Conservation (phyloP, 2,329 filamentous ascomycete genomes). For the Pseudogymnoascus pannorum region DNA sequence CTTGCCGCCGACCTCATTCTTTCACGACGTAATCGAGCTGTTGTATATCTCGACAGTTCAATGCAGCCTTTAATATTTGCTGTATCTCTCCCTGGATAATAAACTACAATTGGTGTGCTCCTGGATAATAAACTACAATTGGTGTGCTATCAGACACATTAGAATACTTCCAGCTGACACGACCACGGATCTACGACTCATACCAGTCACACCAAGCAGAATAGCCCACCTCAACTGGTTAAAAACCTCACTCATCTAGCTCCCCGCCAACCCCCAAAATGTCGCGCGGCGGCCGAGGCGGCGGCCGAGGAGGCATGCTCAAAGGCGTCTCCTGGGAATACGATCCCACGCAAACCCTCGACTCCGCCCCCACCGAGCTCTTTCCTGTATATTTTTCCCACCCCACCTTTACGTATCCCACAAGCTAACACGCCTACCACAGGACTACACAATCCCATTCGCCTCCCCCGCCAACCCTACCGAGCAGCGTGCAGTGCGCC, state of each 20-base stretch:
- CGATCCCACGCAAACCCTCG: constrained; percentile 25
- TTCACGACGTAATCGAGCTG: background rate
- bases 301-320: constrained; percentile 18
- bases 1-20: background rate
- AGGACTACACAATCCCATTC: constrained; percentile 29
- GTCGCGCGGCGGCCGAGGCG: constrained; percentile 15
- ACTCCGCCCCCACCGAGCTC: constrained; percentile 37
- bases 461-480: constrained; percentile 32
- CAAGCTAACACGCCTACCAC: constrained; percentile 3
- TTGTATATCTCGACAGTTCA: background rate
- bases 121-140: background rate
- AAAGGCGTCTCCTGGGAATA: constrained; percentile 28
- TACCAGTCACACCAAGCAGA: background rate
- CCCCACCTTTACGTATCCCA: constrained; percentile 7
- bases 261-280: constrained; percentile 4
- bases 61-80: background rate
- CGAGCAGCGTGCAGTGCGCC: constrained; percentile 42
- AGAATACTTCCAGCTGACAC: background rate
- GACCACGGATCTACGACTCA: background rate
- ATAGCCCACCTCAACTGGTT: background rate
- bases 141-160: background rate
- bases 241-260: background rate
- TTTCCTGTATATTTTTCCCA: constrained; percentile 35
- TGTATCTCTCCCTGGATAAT: background rate
- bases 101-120: no score